Conservation (phyloP, 345 rosid species). For the Eucalyptus guilfoylei region DNA sequence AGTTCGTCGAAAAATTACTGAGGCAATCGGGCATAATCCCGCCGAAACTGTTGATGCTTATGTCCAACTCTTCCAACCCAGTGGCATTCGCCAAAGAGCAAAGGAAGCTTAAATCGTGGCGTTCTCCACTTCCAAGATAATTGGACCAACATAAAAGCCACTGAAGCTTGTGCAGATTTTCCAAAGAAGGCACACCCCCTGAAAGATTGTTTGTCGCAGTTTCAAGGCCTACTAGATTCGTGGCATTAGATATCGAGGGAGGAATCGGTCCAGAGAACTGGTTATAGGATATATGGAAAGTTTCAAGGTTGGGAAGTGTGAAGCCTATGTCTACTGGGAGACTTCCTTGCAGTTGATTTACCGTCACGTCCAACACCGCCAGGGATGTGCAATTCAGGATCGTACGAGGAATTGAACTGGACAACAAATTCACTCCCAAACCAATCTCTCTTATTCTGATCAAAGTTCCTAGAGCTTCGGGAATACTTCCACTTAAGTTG, state of each 20-base stretch:
- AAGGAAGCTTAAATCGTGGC: no score
- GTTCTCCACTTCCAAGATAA: no score
- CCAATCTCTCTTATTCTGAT: fast-evolving
- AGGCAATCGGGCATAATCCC: background rate
- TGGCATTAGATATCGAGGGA: no score
- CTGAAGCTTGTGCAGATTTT: no score
- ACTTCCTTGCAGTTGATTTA: fast-evolving
- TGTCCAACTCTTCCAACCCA: fast-evolving
- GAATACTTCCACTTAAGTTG: no score
- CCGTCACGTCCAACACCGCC: fast-evolving
- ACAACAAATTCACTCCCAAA: fast-evolving
- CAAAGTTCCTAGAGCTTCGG: no score
- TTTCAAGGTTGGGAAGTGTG: fast-evolving
- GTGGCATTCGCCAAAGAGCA: no score
- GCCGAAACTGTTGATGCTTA: fast-evolving
- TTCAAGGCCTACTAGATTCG: fast-evolving
- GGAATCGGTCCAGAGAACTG: fast-evolving
- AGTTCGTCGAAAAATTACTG: background rate
- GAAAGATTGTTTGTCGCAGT: fast-evolving
- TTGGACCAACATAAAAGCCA: fast-evolving
- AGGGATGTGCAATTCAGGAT: no score
- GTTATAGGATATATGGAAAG: fast-evolving
- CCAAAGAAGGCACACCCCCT: no score
- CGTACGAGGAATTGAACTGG: no score
- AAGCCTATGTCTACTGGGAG: no score